These are phyloP conservation scores for Linderina pennispora DNA, from an alignment of 192 early-diverging fungal species.

Conservation along the genomic window DNA sequence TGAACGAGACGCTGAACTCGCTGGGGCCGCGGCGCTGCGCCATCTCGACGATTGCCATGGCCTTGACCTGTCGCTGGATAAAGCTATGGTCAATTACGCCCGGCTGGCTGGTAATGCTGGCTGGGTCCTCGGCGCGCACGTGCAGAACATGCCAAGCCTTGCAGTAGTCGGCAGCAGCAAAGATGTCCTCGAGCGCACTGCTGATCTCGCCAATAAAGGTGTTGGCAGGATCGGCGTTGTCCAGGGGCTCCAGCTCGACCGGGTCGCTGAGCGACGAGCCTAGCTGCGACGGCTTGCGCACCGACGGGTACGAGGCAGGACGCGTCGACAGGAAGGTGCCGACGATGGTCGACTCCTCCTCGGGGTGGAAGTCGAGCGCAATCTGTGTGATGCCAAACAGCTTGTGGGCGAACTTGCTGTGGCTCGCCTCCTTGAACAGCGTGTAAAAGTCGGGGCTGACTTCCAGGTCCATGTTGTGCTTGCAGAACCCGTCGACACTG, in stretches of 20 bases:
- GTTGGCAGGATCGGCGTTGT: conserved; percentile 33
- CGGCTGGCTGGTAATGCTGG: conserved; percentile 9
- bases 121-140: conserved; percentile 61
- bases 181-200: conserved; percentile 70
- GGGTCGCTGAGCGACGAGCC: neutral
- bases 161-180: conserved; percentile 70
- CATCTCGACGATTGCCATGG: conserved; percentile 66
- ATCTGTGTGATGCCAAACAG: conserved; percentile 72
- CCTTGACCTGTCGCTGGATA: conserved; percentile 63
- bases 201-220: conserved; percentile 51
- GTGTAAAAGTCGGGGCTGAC: conserved; percentile 74
- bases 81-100: conserved; percentile 53
- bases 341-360: conserved; percentile 64
- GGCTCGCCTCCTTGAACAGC: conserved; percentile 63
- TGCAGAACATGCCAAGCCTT: conserved; percentile 80
- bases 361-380: conserved; percentile 67
- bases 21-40: conserved; percentile 53
- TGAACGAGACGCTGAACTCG: conserved; percentile 67
- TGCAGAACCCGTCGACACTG: conserved; percentile 69
- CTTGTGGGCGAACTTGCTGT: conserved; percentile 66
- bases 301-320: conserved; percentile 60
- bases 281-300: conserved; percentile 4
- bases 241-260: conserved; percentile 9
- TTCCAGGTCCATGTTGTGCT: conserved; percentile 65
- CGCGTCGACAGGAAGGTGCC: conserved; percentile 69